Evolutionary conservation across 352 stramenopile genomes (phyloP), one percentile per base, ranked within the genome.

Genomic region (Globisporangium canariense): DNA sequence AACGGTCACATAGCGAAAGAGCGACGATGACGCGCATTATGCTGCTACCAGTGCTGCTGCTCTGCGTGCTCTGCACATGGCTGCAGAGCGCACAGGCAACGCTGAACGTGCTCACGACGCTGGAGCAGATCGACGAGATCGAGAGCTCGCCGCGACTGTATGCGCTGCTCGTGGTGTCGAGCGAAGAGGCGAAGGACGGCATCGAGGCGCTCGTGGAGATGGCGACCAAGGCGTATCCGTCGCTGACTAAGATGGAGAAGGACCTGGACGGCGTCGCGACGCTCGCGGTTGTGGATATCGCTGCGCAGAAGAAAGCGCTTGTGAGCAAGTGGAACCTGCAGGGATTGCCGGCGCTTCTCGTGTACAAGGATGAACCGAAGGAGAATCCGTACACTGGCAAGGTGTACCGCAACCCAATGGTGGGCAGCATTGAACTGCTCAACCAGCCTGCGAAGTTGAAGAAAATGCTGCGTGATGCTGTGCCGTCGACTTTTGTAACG

Each of bases 301-400:
- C 73, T 22, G 40, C 67, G 3, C 51, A 74, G 20, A 67, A 62
- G 47, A 78, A 81, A 36, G 65, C 61, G 18, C 67, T 86, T 28
- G 61, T 59, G 16, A 83, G 76, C 60, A 87, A 88, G 49, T 91
- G 83, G 83, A 78, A 77, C 51, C 50, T 88, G 14, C 61, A 63
- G 0, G 66, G 66, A 3, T 62, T 86, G 1, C 85, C 85, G 2
- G 78, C 76, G 25, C 61, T 94, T 8, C 61, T 90, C 3, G 41
- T 89, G 25, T 91, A 88, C 68, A 80, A 74, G 52, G 83, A 88
- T 34, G 64, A 61, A 25, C 85, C 85, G 0, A 80, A 89, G 34
- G 66, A 77, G 70, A 94, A 94, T 58, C 85, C 85, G 8, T 94
- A 94, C 67, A 90, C 83, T 18, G 73, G 76, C 16, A 78, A 79